A percentile compares a stretch with the other conserved stretches of the same genome.
These are phyloP conservation scores for Chaetomiaceae sp. DNA, from an alignment of 2,329 filamentous ascomycete species.

Conservation along the genomic window DNA sequence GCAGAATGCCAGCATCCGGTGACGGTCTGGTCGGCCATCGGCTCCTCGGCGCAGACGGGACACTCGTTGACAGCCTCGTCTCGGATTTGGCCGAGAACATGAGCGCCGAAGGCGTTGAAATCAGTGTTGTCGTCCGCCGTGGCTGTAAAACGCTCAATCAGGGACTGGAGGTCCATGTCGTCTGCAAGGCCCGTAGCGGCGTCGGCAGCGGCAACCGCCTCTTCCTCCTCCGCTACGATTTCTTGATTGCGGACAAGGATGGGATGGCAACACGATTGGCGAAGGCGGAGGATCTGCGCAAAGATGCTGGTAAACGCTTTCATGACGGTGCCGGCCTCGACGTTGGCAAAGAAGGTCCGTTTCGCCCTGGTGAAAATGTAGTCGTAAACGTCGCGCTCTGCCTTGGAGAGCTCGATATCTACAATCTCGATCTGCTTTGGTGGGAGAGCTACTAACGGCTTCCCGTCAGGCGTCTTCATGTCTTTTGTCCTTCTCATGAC, in stretches of 20 bases:
- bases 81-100: constrained; percentile 86
- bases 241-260: constrained; percentile 80
- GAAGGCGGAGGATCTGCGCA: constrained; percentile 86
- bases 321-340: constrained; percentile 87
- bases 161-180: constrained; percentile 87
- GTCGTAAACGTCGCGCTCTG: constrained; percentile 88
- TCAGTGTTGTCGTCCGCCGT: constrained; percentile 58
- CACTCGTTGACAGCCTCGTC: constrained; percentile 86
- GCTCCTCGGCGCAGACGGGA: constrained; percentile 90
- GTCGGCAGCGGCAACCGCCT: constrained; percentile 73
- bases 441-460: constrained; percentile 72
- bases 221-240: constrained; percentile 81
- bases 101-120: constrained; percentile 71
- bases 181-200: constrained; percentile 78
- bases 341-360: constrained; percentile 75
- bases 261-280: constrained; percentile 93
- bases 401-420: constrained; percentile 75
- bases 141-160: constrained; percentile 80
- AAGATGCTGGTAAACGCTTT: constrained; percentile 98
- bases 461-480: constrained; percentile 89
- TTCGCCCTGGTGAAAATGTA: constrained; percentile 82
- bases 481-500: constrained; percentile 94
- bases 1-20: constrained; percentile 98
- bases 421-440: constrained; percentile 80
- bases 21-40: constrained; percentile 90